Conservation (phyloP, 192 early-diverging fungal species). For the Spizellomyces sp. region DNA sequence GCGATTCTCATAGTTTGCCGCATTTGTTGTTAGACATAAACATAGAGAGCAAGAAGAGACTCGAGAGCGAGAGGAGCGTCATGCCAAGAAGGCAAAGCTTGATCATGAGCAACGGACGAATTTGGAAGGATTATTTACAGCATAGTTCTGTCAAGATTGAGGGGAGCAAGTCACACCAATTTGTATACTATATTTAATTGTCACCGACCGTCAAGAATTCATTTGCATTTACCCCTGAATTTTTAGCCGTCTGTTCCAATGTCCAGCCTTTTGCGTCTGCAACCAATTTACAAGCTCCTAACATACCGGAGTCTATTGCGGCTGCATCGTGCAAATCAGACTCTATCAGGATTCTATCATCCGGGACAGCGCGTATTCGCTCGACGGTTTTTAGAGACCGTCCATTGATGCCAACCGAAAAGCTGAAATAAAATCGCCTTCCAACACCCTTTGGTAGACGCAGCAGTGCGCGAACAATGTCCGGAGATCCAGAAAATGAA, state of each 20-base stretch:
- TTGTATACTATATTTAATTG: not conserved
- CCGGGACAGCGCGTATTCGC: conserved; percentile 72
- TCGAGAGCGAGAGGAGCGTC: conserved; percentile 6
- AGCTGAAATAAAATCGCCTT: conserved; percentile 71
- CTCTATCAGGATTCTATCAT: conserved; percentile 79
- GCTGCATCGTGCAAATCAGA: conserved; percentile 71
- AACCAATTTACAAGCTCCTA: conserved; percentile 55
- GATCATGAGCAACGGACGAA: not conserved
- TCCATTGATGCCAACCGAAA: conserved; percentile 77
- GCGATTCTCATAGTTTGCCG: not conserved
- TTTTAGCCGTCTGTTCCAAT: conserved; percentile 45
- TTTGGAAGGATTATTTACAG: conserved; percentile 2
- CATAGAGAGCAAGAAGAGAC: conserved; percentile 1
- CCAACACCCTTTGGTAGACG: conserved; percentile 36
- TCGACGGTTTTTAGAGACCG: conserved; percentile 60
- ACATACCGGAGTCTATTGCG: conserved; percentile 57
- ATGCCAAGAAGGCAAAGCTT: not conserved
- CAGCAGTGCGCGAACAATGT: conserved; percentile 61
- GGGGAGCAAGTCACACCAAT: too few relatives aligned
- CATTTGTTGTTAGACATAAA: conserved; percentile 2
- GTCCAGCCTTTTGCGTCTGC: conserved; percentile 65
- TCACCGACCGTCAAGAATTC: conserved; percentile 31
- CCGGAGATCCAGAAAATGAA: conserved; percentile 79
- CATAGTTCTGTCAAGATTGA: not conserved
- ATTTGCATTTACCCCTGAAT: conserved; percentile 53